Conservation (phyloP, 2,329 filamentous ascomycete species). For the Lasiodiplodia citricola region DNA sequence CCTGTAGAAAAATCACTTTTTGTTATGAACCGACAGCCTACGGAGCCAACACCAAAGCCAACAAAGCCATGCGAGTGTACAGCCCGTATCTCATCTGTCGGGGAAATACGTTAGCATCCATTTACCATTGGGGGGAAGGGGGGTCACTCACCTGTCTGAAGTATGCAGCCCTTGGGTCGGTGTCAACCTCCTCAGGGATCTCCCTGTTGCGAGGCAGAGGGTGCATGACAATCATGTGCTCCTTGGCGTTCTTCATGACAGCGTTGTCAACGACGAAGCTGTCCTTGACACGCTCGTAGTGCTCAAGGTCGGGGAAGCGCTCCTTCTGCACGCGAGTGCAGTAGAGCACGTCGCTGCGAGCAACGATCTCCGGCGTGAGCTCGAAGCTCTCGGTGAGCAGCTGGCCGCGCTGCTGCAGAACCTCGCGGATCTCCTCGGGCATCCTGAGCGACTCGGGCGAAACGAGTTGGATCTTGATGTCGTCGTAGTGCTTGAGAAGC, state of each 20-base stretch:
- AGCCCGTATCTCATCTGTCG: conserved; percentile 93
- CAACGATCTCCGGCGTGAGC: conserved; percentile 85
- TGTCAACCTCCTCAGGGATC: conserved; percentile 94
- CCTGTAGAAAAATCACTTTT: background rate
- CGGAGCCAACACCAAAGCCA: conserved; percentile 85
- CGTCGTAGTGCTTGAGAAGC: conserved; percentile 85
- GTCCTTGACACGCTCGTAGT: conserved; percentile 88
- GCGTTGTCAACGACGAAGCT: conserved; percentile 88
- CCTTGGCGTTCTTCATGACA: conserved; percentile 89
- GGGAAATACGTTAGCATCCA: conserved; percentile 48
- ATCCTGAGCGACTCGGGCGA: conserved; percentile 79
- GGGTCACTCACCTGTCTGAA: conserved; percentile 90
- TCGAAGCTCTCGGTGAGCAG: conserved; percentile 75
- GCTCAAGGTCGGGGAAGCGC: conserved; percentile 79
- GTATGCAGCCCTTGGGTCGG: conserved; percentile 94
- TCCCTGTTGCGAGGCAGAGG: conserved; percentile 92
- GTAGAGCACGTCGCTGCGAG: conserved; percentile 89
- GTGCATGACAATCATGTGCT: conserved; percentile 92
- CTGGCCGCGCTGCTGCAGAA: conserved; percentile 76
- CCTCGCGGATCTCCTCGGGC: conserved; percentile 74
- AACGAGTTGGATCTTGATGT: conserved; percentile 91
- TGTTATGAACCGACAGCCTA: conserved; percentile 29
- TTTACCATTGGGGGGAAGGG: background rate
- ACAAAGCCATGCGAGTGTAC: conserved; percentile 96
- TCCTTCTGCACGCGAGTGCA: conserved; percentile 97